Base-by-base conservation (phyloP, 805 yeast genomes). In the Suhomyces faveliae region DNA sequence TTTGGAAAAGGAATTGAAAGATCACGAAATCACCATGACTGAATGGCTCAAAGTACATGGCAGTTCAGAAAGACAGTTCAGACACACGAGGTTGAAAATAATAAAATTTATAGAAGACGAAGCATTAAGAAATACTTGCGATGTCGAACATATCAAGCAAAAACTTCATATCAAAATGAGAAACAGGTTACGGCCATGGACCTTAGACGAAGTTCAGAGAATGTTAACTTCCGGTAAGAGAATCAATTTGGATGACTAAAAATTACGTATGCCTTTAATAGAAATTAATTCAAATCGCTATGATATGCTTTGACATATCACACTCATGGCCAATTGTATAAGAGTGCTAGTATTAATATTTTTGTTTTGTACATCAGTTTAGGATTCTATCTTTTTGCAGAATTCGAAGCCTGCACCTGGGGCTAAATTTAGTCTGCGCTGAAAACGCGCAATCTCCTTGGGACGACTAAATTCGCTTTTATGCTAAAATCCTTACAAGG, bases 11-110 rank as follows among this genome's bases (percentile, higher is more conserved):
- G 63, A 56, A 15, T 50, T 65, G 30, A 56, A 54, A 12, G 57
- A 57, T 20, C 54, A 59, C 42, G 62, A 58, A 33, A 54, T 65
- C 23, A 54, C 64, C 13, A 47, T 57, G 7, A 61, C 66, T 5
- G 68, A 64, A 46, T 65, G 70, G 70, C 40, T 63, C 10, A 62
- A 61, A 43, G 59, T 60, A 6, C 70, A 65, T 42, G 67, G 68
- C 8, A 53, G 57, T 33, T 57, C 63, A 3, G 67, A 63, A 49
- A 41, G 67, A 21, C 67, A 62, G 49, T 62, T 65, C 30, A 46
- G 66, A 15, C 67, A 64, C 46, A 62, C 67, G 0, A 43, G 68
- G 27, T 50, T 54, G 38, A 63, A 62, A 44, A 63, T 65, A 35
- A 61, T 65, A 6, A 50, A 61, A 40, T 65, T 64, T 41, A 51